phyloP scores from a whole-genome alignment of 805 yeast species.

The Wickerhamiella domercqiae region DNA sequence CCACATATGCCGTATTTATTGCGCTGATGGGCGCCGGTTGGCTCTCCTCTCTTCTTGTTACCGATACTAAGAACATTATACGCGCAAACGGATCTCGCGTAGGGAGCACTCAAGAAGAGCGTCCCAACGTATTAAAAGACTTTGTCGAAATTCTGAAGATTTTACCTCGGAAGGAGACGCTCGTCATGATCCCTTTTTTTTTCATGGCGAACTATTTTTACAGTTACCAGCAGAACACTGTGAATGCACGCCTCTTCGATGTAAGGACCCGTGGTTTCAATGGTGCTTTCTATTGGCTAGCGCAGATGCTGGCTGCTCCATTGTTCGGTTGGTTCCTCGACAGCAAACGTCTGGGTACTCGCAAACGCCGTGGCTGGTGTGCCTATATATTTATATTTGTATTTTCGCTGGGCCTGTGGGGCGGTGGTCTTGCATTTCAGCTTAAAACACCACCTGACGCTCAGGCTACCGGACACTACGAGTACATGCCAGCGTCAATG shows the following conservation, averaged over 20 bases:
- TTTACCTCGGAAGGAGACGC: slow-evolving; percentile 30
- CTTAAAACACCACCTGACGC: slow-evolving; percentile 15
- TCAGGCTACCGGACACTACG: slow-evolving; percentile 25
- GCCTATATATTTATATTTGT: slow-evolving; percentile 29
- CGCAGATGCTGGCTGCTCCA: slow-evolving; percentile 44
- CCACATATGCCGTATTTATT: slow-evolving; percentile 41
- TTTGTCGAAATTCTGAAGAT: slow-evolving; percentile 26
- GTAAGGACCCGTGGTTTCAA: slow-evolving; percentile 47
- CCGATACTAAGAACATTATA: slow-evolving; percentile 6
- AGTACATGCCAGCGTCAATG: slow-evolving; percentile 17
- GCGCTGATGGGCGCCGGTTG: slow-evolving; percentile 37
- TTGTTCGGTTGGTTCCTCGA: slow-evolving; percentile 36
- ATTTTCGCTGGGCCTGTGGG: slow-evolving; percentile 37
- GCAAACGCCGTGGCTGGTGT: slow-evolving; percentile 33
- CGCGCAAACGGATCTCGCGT: slow-evolving; percentile 10
- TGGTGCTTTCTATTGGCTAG: slow-evolving; percentile 43
- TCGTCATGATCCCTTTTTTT: slow-evolving; percentile 44
- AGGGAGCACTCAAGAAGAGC: not conserved
- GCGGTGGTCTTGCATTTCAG: slow-evolving; percentile 41
- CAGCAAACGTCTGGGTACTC: slow-evolving; percentile 23
- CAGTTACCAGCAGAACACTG: slow-evolving; percentile 47
- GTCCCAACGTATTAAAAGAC: slow-evolving; percentile 27
- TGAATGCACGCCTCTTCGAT: slow-evolving; percentile 40
- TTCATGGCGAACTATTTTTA: slow-evolving; percentile 52
- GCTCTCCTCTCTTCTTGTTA: slow-evolving; percentile 19